Base-by-base conservation (phyloP, 192 early-diverging fungal genomes). In the Backusella australiensis region DNA sequence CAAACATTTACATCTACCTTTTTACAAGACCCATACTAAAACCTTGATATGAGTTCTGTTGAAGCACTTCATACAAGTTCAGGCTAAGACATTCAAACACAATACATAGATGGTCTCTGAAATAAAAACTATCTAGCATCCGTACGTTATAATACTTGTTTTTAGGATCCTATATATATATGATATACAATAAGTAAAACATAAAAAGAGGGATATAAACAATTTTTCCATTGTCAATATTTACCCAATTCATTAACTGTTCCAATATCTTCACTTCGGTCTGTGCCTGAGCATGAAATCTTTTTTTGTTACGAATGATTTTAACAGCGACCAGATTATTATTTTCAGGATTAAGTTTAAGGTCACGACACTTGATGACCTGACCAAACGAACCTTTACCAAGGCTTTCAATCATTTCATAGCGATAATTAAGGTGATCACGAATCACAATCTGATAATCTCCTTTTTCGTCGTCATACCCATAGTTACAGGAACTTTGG, bases 351-450 rank as follows among this genome's bases (percentile, higher is more conserved):
- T 14, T 26, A 34, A 44, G 70, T 75, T 94, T 96, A 86, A 97
- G 97, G 81, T 99, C 97, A 68, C 87, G 90, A 75, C 95, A 96
- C 72, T 95, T 95, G 75, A 96, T 85, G 26, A 98, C 97, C 79
- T 98, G 96, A 15, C 97, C 97, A 82, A 99, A 99, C 14, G 94
- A 93, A 6, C 94, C 95, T 80, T 98, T 98, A 72, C 97, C 97
- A 39, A 99, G 84, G 46, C 93, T 84, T n/a, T 92, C 93, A 52
- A 97, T 69, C 32, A 99, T 87, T 83, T 99, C 97, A 85, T 98
- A 99, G 12, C 97, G 90, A 81, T 95, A 99, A 75, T 83, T 88
- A 29, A 90, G 70, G 81, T 99, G 97, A 84, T 99, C 97, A 76
- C 94, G 91, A 65, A 85, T 86, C 36, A 92, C 88, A 21, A 99